phyloP scores from a whole-genome alignment of 1,284 basidiomycete genomes.

The Hymenochaete sp. region DNA sequence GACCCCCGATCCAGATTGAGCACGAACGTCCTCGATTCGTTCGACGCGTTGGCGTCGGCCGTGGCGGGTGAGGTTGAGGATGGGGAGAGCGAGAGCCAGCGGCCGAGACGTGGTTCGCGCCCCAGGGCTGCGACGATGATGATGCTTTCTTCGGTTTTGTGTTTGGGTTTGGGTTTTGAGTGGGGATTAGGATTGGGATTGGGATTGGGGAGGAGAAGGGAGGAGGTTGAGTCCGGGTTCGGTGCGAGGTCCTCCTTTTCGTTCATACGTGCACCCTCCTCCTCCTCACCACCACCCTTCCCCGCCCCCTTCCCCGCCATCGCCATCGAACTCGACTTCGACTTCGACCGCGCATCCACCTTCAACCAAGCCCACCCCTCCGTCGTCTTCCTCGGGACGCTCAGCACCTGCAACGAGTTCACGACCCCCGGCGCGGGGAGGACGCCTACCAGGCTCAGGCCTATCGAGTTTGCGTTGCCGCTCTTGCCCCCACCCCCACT shows the following conservation, averaged over 20 bases:
- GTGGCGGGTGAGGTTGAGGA: too few relatives aligned
- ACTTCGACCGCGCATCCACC: too few relatives aligned
- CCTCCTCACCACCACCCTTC: slow-evolving; percentile 12
- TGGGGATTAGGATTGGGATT: neutral
- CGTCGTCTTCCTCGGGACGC: slow-evolving; percentile 46
- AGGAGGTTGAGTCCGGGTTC: too few relatives aligned
- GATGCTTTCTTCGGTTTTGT: slow-evolving; percentile 29
- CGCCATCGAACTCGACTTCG: slow-evolving; percentile 9
- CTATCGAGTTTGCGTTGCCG: too few relatives aligned
- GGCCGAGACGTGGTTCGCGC: slow-evolving; percentile 81
- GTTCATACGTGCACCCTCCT: neutral
- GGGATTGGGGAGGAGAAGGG: too few relatives aligned
- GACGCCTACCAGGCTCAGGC: slow-evolving; percentile 61
- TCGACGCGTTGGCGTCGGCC: too few relatives aligned
- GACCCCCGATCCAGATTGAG: too few relatives aligned
- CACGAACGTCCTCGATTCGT: too few relatives aligned
- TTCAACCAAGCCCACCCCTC: slow-evolving; percentile 36
- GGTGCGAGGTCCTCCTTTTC: too few relatives aligned
- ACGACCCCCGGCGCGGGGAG: slow-evolving; percentile 71
- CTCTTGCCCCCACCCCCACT: too few relatives aligned
- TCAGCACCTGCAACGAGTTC: slow-evolving; percentile 82
- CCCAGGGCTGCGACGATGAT: slow-evolving; percentile 75
- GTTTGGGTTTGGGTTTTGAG: neutral
- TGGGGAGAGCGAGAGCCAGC: too few relatives aligned
- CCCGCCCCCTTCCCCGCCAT: slow-evolving; percentile 17